Percentiles rank a stretch among this genome's conserved stretches.
Evolutionary conservation across 73 alveolate genomes (phyloP).

Genomic region (Blepharisma stoltei): DNA sequence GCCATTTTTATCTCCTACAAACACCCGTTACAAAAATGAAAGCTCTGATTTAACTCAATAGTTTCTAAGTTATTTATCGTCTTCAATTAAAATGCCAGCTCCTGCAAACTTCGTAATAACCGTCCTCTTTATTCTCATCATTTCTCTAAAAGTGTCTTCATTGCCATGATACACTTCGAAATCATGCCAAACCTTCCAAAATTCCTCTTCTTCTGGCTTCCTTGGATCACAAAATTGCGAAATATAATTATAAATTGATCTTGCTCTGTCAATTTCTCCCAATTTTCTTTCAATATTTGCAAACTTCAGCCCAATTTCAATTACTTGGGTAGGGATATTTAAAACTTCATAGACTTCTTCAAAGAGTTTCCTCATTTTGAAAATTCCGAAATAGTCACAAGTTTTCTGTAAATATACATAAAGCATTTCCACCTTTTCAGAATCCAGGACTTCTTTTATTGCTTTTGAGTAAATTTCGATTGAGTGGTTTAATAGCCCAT

Average conservation of each 20-base stretch:
- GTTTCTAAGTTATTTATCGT: no score
- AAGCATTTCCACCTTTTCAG: slow-evolving; percentile 75
- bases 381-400: slow-evolving; percentile 87
- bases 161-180: slow-evolving; percentile 95
- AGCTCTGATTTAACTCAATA: no score
- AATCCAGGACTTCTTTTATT: slow-evolving; percentile 70
- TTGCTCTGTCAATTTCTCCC: slow-evolving; percentile 96
- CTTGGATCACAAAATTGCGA: slow-evolving; percentile 91
- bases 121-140: slow-evolving; percentile 82
- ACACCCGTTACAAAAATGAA: not conserved
- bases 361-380: slow-evolving; percentile 87
- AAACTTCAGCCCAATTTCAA: slow-evolving; percentile 90
- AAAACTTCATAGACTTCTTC: slow-evolving; percentile 40
- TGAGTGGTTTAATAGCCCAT: slow-evolving; percentile 89
- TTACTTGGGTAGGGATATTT: not conserved
- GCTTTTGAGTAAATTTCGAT: slow-evolving; percentile 85
- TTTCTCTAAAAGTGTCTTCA: slow-evolving; percentile 90
- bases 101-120: slow-evolving; percentile 51
- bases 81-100: not conserved
- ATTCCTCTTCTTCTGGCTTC: slow-evolving; percentile 66
- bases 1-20: slow-evolving; percentile 3
- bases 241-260: slow-evolving; percentile 87
- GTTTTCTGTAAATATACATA: slow-evolving; percentile 84
- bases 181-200: slow-evolving; percentile 96
- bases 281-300: slow-evolving; percentile 90